A percentile compares a stretch with the other conserved stretches of the same genome.
Conservation (phyloP, 805 yeast species). For the Ogataea ramenticola region DNA sequence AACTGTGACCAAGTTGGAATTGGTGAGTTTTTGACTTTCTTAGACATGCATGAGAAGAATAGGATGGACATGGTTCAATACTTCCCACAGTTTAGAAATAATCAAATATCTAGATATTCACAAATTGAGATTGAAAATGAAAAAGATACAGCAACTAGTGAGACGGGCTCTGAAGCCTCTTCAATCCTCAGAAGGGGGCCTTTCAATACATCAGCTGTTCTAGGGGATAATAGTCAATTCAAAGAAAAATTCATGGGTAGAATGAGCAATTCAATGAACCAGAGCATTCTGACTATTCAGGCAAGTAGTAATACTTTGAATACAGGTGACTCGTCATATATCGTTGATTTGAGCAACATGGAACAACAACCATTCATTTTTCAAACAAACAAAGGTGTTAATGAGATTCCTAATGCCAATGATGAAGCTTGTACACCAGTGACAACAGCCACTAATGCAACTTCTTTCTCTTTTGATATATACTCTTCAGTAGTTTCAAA, state of each 20-base stretch:
- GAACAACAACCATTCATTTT: neutral
- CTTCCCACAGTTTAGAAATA: constrained; percentile 27
- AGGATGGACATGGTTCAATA: constrained; percentile 26
- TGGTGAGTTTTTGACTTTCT: constrained; percentile 26
- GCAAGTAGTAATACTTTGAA: neutral
- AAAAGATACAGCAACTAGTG: no score
- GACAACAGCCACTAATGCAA: neutral
- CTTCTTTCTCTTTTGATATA: neutral
- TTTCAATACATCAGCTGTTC: neutral
- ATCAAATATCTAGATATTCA: constrained; percentile 31
- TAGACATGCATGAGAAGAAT: constrained; percentile 29
- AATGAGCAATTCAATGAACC: neutral
- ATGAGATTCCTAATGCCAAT: no score
- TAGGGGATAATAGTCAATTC: neutral
- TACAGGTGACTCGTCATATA: no score
- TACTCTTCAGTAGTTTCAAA: neutral
- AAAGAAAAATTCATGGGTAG: neutral
- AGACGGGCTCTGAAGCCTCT: no score
- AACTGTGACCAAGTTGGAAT: constrained; percentile 31
- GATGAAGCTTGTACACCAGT: neutral
- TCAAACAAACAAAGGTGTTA: neutral
- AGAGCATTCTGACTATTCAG: neutral
- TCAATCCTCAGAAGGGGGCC: no score
- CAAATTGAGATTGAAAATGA: neutral
- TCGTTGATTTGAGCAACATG: neutral